Conservation (phyloP, 208 protist species). For the Phytomonas francai region DNA sequence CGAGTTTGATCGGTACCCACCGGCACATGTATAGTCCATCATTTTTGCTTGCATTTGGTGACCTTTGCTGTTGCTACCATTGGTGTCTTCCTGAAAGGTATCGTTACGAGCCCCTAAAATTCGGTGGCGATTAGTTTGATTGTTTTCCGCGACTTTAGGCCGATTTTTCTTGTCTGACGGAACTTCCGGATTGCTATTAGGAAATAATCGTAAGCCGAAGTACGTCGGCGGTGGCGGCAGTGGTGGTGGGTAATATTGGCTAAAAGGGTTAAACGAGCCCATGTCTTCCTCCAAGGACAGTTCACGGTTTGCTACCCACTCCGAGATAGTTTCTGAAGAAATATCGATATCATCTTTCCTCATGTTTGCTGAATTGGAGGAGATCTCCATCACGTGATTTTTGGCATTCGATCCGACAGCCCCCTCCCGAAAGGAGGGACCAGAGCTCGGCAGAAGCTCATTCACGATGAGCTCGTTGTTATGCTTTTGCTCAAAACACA, state of each 20-base stretch:
- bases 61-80: slow-evolving; percentile 7
- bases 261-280: slow-evolving; percentile 64
- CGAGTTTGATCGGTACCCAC: slow-evolving; percentile 8
- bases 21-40: background rate
- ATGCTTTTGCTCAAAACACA: slow-evolving; percentile 35
- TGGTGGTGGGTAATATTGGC: slow-evolving; percentile 33
- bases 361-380: background rate
- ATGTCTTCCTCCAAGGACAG: slow-evolving; percentile 53
- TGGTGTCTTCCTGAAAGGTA: slow-evolving; percentile 1
- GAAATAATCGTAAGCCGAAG: slow-evolving; percentile 4
- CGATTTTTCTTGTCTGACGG: background rate
- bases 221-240: slow-evolving; percentile 22
- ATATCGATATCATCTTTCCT: slow-evolving; percentile 1
- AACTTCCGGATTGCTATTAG: background rate
- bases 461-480: background rate
- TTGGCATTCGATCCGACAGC: background rate
- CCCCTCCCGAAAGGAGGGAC: background rate
- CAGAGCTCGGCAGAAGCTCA: background rate
- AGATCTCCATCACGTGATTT: background rate
- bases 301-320: slow-evolving; percentile 26
- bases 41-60: background rate
- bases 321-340: slow-evolving; percentile 28
- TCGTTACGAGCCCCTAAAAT: background rate
- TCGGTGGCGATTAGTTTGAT: background rate
- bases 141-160: background rate